Evolutionary conservation across 148 eudicot species (phyloP), one percentile per base, ranked within the genome.

Genomic region (Vaccinium vitisidaea): DNA sequence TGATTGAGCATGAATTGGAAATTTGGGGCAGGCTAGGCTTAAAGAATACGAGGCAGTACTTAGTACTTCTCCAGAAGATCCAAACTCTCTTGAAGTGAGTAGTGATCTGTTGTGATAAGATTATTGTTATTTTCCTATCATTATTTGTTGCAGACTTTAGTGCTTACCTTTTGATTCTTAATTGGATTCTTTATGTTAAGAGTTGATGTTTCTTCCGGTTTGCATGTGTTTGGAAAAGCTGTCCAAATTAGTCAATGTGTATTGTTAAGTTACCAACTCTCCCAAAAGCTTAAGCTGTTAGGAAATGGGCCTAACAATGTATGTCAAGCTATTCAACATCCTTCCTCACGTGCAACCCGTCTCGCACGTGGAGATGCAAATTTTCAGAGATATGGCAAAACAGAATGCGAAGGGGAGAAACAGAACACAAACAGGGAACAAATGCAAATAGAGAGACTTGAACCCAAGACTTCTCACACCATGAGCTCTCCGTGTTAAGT

Each of bases 61-160:
- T 85, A 85, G 74, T 83, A 85, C 84, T 84, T 92, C 98, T 58
- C 98, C 98, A 32, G 93, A 92, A 88, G 96, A 95, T 89, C 84
- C 90, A 36, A 84, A 59, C 53, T 92, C 96, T 84, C 94, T 95
- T 63, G 98, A 97, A 88, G 99, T 95, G 83, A 93, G 98, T 92
- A 23, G 32, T 80, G 18, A 86, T 18, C 48, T n/a, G 1, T 25
- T 56, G 49, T 27, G 81, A 69, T 11, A 50, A 61, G 61, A 81
- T 48, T 49, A 25, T 16, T 80, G 27, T 11, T 49, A 19, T 61
- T 75, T 21, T 54, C 43, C 39, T 80, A 54, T 80, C 30, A 49
- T 43, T 46, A 30, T 52, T 80, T 85, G 7, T 27, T 67, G 75
- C 53, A 8, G 48, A 55, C 36, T 27, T 79, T 84, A 25, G 2